Conservation (phyloP, 2,329 filamentous ascomycete species). For the Ophiocordyceps polyrhachis-furcata region DNA sequence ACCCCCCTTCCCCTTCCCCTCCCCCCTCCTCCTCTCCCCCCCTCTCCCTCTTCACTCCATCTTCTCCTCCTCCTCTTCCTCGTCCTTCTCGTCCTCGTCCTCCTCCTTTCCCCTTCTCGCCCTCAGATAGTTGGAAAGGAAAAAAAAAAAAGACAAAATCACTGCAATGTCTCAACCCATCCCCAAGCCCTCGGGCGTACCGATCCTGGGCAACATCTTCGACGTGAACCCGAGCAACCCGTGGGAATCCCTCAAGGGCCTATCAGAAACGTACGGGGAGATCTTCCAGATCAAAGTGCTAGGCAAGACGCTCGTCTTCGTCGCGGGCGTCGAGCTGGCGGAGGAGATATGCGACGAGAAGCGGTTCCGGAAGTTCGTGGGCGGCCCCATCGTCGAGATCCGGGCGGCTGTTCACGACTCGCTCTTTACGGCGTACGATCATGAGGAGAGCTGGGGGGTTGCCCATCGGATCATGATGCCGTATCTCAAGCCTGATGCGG, state of each 20-base stretch:
- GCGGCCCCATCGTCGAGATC: slow-evolving; percentile 33
- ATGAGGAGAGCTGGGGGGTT: slow-evolving; percentile 29
- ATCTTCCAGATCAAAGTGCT: slow-evolving; percentile 20
- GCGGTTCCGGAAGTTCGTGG: slow-evolving; percentile 34
- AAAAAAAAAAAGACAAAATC: too few species aligned
- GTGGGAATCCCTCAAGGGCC: slow-evolving; percentile 17
- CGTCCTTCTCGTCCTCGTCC: neutral
- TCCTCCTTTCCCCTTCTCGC: neutral
- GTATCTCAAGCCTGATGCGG: slow-evolving; percentile 14
- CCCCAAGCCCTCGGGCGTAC: slow-evolving; percentile 15
- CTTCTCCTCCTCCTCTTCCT: too few species aligned
- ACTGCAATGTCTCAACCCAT: slow-evolving; percentile 15
- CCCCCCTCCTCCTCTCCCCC: too few species aligned
- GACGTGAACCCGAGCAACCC: slow-evolving; percentile 16
- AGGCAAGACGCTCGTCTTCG: slow-evolving; percentile 19
- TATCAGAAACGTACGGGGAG: slow-evolving; percentile 17
- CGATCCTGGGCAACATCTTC: slow-evolving; percentile 19
- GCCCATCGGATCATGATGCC: slow-evolving; percentile 34
- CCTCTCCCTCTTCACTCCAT: too few species aligned
- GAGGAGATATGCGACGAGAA: slow-evolving; percentile 32
- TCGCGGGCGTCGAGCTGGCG: slow-evolving; percentile 27
- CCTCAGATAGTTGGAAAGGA: neutral
- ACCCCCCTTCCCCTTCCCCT: too few species aligned
- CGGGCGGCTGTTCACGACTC: slow-evolving; percentile 28
- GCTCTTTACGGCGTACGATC: slow-evolving; percentile 31